Conservation (phyloP, 768 basidiomycete genomes). For the Paxillus rubicundulus region DNA sequence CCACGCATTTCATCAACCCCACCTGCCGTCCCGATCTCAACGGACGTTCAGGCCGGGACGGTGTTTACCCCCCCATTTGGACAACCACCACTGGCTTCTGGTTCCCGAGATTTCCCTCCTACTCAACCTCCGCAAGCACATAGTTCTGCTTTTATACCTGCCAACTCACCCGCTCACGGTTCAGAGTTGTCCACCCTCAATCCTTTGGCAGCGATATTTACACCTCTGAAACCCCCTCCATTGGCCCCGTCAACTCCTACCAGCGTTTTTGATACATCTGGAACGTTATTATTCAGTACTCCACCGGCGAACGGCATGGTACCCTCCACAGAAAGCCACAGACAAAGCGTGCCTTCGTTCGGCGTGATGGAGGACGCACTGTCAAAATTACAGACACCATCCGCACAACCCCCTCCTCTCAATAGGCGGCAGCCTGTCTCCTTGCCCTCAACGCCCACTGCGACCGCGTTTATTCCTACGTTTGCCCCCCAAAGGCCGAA, state of each 20-base stretch:
- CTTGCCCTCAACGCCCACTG: constrained; percentile 32
- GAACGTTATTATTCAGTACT: neutral
- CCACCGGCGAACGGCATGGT: neutral
- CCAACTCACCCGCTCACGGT: neutral
- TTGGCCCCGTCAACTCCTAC: neutral
- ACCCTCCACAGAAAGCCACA: neutral
- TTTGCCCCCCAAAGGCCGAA: constrained; percentile 13
- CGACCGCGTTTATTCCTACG: constrained; percentile 16
- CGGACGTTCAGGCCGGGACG: neutral
- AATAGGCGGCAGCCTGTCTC: constrained; percentile 31
- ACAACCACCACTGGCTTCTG: neutral
- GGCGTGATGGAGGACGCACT: neutral
- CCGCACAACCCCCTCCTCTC: constrained; percentile 27
- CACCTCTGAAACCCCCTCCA: constrained; percentile 2
- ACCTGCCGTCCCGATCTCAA: neutral
- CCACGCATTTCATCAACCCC: constrained; percentile 1
- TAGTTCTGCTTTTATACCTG: neutral
- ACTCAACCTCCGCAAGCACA: constrained; percentile 1
- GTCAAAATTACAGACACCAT: constrained; percentile 9
- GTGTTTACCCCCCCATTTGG: neutral
- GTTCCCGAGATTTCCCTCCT: neutral
- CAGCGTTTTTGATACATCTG: neutral
- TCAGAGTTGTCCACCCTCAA: constrained; percentile 15
- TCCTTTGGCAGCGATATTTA: constrained; percentile 19
- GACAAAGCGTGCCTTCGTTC: constrained; percentile 5